Base-by-base conservation (phyloP, 768 basidiomycete genomes). In the Tulasnella sp. region DNA sequence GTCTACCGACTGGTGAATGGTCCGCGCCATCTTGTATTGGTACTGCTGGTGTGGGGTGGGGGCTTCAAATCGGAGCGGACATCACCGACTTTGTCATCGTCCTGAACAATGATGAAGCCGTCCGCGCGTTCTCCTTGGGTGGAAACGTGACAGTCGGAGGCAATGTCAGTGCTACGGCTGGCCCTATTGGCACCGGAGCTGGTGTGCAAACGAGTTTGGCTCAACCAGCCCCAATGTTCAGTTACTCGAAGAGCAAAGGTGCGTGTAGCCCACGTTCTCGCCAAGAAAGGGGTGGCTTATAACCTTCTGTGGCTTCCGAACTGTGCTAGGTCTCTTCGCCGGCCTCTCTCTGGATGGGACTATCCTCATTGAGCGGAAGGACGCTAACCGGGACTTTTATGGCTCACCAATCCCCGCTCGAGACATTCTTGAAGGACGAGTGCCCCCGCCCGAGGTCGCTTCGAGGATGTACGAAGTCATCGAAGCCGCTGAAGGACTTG, bases 111-210 rank as follows among this genome's bases (percentile, higher is more conserved):
- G 94, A 97, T 80, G 96, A 98, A 75, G 96, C 97, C 52, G 94
- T 99, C 39, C 88, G 91, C 67, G 97, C 97, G 12, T 99, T 99
- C 86, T 94, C 94, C 3, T 86, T 94, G 71, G 96, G 96, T 45
- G 97, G 97, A 11, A 99, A 99, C 82, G 89, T 98, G 34, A 98
- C 96, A 2, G 93, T 99, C 74, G 97, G 97, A 1, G 97, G 97
- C 4, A 91, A 91, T 80, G 86, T 95, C 81, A 90, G 89, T 79
- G 94, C 93, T 1, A 86, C 91, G 0, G 96, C 96, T 8, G 96
- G 96, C 0, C 96, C 96, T 0, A 92, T 98, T 77, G 97, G 96
- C 0, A 97, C 97, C 0, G 96, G 96, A 5, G 97, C 93, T 3
- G 92, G 93, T 77, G 89, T 97, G 0, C 91, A 95, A 80, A 90